Evolutionary conservation across 2,329 filamentous ascomycete species (phyloP), one percentile per base, ranked within the genome.

Genomic region (Didymella pomorum): DNA sequence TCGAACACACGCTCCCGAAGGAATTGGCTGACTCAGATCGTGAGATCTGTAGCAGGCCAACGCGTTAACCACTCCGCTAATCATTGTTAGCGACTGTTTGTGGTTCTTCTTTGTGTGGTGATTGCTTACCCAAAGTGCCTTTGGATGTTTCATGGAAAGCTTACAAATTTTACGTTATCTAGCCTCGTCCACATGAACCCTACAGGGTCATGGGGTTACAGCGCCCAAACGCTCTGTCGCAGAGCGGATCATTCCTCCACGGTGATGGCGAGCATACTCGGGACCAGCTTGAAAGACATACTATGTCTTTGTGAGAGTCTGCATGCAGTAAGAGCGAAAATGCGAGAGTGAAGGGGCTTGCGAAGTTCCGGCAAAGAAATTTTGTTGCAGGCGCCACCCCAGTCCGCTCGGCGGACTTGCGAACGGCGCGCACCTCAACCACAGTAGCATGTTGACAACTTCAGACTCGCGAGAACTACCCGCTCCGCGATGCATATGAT

Each of bases 1-100:
- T 68, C 66, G 66, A 68, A 68, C 66, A 64, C 66, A 64, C 66
- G 66, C 66, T 68, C 66, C 66, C 66, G 66, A 68, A 67, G 66
- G 66, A 68, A 68, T 65, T 67, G 66, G 66, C 66, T 68, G 39
- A 53, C 56, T 53, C 25, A 10, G 14, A 44, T 31, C 28, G 6
- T 20, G 21, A 42, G 42, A 51, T 26, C 14, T 20, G 16, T 68
- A 68, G 65, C 65, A 68, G 65, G 65, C 65, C 65, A 66, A 64
- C 65, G 65, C 65, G 65, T 67, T 67, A 67, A 67, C 64, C 64
- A 65, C 63, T 65, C 63, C 57, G 60, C 60, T 25, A 42, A 52
- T 42, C 5, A 42, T 43, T 26, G 50, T 52, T 39, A 52, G 50
- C 42, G 33, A 28, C 46, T 49, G 43, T 48, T 44, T 26, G 41